Evolutionary conservation across 768 basidiomycete genomes (phyloP).

Genomic region (Termitomyces sp.): DNA sequence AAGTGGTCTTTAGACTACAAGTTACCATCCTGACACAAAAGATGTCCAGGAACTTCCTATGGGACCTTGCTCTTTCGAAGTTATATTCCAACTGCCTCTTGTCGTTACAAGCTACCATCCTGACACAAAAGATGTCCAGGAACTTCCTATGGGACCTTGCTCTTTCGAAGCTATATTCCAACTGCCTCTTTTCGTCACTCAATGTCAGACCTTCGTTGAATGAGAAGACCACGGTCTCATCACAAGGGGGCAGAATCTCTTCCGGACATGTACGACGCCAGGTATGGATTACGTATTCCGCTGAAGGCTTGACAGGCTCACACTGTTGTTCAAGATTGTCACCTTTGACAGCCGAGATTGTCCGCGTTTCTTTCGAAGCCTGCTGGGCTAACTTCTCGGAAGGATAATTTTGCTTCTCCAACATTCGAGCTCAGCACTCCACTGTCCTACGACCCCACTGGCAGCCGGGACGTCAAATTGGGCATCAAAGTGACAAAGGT

Average conservation of each 20-base stretch:
- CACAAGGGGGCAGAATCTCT: neutral
- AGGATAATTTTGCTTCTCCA: neutral
- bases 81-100: constrained; percentile 44
- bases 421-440: constrained; percentile 4
- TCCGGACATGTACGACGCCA: neutral
- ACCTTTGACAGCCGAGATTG: too few relatives aligned
- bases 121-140: constrained; percentile 13
- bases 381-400: neutral
- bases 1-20: constrained; percentile 13
- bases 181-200: constrained; percentile 42
- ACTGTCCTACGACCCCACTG: constrained; percentile 1
- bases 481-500: constrained; percentile 13
- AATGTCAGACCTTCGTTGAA: constrained; percentile 37
- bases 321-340: too few relatives aligned
- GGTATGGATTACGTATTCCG: too few relatives aligned
- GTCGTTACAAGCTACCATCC: constrained; percentile 23
- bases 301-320: too few relatives aligned
- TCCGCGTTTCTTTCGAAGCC: too few relatives aligned
- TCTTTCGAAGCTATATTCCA: constrained; percentile 42
- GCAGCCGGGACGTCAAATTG: constrained; percentile 3
- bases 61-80: constrained; percentile 26
- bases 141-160: constrained; percentile 21
- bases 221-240: constrained; percentile 9
- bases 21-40: constrained; percentile 17
- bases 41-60: constrained; percentile 27